Percentiles rank a stretch among this genome's conserved stretches.
phyloP scores from a whole-genome alignment of 768 basidiomycete species.

The Cyclocybe aegerita region DNA sequence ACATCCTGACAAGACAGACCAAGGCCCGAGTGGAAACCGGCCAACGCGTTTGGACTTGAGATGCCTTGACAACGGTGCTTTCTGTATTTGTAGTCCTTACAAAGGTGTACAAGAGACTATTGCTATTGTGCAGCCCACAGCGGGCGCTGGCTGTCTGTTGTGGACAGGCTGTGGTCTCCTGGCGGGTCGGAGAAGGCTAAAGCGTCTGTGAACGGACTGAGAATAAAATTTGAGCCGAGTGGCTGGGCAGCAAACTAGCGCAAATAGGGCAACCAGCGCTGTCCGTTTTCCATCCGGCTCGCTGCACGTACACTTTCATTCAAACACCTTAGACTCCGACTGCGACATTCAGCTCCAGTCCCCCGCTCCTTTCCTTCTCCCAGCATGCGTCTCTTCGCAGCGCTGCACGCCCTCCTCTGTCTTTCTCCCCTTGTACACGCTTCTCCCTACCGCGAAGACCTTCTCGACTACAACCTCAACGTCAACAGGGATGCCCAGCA shows the following conservation, averaged over 20 bases:
- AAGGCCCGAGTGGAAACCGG: not conserved
- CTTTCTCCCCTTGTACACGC: constrained; percentile 42
- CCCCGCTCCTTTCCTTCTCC: constrained; percentile 5
- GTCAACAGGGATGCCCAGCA: constrained; percentile 67
- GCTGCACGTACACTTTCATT: not conserved
- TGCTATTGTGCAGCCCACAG: no score
- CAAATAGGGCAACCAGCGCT: constrained; percentile 18
- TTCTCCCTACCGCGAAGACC: constrained; percentile 67
- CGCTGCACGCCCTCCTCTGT: constrained; percentile 38
- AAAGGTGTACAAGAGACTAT: no score
- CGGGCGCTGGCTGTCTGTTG: not conserved
- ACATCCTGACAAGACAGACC: constrained; percentile 19
- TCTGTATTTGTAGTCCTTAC: not conserved
- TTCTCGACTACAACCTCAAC: constrained; percentile 78
- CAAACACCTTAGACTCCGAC: not conserved
- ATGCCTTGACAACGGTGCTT: not conserved
- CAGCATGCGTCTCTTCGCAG: constrained; percentile 48
- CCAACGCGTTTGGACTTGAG: no score
- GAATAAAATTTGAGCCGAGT: constrained; percentile 2
- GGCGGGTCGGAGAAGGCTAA: no score
- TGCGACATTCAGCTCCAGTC: not conserved
- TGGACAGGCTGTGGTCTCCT: not conserved
- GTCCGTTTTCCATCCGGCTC: constrained; percentile 9
- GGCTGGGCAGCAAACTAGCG: constrained; percentile 11
- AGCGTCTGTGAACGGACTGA: not conserved